Evolutionary conservation across 2,329 filamentous ascomycete species (phyloP).

Genomic region (Xylariaceae sp.): DNA sequence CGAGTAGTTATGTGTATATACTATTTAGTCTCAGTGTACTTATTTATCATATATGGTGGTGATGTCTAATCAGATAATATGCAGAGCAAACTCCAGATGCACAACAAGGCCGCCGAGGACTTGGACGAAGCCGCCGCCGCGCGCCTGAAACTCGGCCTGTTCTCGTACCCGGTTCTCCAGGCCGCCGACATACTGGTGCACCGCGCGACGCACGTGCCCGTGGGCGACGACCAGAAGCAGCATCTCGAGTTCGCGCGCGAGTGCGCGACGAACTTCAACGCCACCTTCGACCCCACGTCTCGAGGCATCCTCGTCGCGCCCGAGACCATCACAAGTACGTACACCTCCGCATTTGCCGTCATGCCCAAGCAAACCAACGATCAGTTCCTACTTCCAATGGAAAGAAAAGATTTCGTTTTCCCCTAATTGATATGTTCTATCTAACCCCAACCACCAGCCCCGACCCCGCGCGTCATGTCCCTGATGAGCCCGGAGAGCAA

Average conservation of each 20-base stretch:
- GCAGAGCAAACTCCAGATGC: constrained; percentile 74
- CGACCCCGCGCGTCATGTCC: constrained; percentile 86
- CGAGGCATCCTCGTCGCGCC: constrained; percentile 63
- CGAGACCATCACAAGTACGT: constrained; percentile 70
- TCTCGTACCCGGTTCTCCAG: constrained; percentile 94
- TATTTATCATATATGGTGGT: constrained; percentile 1
- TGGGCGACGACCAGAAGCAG: constrained; percentile 93
- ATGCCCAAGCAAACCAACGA: too few relatives aligned
- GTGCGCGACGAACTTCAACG: constrained; percentile 85
- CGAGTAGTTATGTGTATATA: not conserved
- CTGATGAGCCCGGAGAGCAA: constrained; percentile 76
- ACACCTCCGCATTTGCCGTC: too few relatives aligned
- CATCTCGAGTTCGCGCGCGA: constrained; percentile 92
- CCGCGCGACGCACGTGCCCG: constrained; percentile 89
- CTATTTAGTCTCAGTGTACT: not conserved
- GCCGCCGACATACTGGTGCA: constrained; percentile 93
- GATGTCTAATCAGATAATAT: not conserved
- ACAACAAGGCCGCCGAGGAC: constrained; percentile 58
- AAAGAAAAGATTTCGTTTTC: not conserved
- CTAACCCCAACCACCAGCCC: constrained; percentile 54
- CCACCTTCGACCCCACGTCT: constrained; percentile 67
- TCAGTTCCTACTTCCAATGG: too few relatives aligned
- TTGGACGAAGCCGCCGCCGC: constrained; percentile 56
- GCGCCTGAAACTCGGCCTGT: constrained; percentile 81
- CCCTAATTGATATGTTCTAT: not conserved